Base-by-base conservation (phyloP, 2,329 filamentous ascomycete genomes). In the Dactylellina haptotyla region DNA sequence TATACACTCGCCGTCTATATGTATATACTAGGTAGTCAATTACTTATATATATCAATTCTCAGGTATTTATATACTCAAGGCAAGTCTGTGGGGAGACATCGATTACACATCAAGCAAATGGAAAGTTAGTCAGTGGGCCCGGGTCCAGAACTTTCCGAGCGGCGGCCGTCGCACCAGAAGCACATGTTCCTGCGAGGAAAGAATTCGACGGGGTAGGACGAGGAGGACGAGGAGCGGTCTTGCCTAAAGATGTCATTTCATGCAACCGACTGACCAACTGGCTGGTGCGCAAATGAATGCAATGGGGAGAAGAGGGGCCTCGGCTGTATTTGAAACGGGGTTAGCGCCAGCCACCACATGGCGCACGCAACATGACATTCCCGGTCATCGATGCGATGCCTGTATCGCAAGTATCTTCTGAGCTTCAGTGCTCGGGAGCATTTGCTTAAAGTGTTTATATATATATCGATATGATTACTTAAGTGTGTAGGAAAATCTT, bases 231-330 rank as follows among this genome's bases (percentile, higher is more conserved):
- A n/a, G n/a, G n/a, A n/a, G n/a, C n/a, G n/a, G n/a, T n/a, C n/a
- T n/a, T n/a, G n/a, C n/a, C n/a, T n/a, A n/a, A n/a, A n/a, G n/a
- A n/a, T n/a, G n/a, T n/a, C n/a, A n/a, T n/a, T 20, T 57, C 25
- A 46, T 61, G 56, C 41, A 48, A 50, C 10, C 25, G 54, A 59
- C 54, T 59, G 54, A 59, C 54, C 45, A 39, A n/a, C 37, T 4
- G 30, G 14, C 30, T 34, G 30, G 6, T 6, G 30, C 39, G 39
- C 9, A 4, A n/a, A 16, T 16, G 6, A n/a, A 8, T 20, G 4
- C 23, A 34, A 34, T n/a, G 50, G n/a, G n/a, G n/a, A n/a, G n/a
- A n/a, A n/a, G n/a, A 34, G 32, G 6, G 32, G 32, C 53, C 53
- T 57, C 53, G 53, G 53, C 43, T 57, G 32, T 41, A 57, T 18